phyloP scores from a whole-genome alignment of 2,329 filamentous ascomycete species.

The Rhexocercosporidium sp. region DNA sequence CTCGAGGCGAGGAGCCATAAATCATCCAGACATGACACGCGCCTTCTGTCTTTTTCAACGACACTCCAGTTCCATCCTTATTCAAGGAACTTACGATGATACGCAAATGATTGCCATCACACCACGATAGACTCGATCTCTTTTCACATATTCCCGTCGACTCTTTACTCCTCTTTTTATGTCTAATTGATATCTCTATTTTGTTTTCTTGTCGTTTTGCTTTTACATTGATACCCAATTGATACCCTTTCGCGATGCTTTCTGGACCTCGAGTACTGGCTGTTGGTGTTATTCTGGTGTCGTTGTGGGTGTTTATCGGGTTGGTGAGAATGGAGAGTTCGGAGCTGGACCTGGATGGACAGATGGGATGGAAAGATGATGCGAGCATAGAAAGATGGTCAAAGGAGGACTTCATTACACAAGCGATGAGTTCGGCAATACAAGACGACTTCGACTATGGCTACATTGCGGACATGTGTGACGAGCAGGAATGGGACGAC shows the following conservation, averaged over 20 bases:
- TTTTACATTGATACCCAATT: conserved; percentile 7
- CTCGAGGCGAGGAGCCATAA: background rate
- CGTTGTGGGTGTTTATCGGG: background rate
- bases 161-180: background rate
- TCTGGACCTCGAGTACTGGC: background rate
- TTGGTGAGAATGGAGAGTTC: background rate
- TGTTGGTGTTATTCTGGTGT: background rate
- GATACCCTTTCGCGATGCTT: conserved; percentile 12
- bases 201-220: background rate
- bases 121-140: background rate
- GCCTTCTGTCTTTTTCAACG: background rate
- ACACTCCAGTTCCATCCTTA: background rate
- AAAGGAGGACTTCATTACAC: background rate
- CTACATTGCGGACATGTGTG: conserved; percentile 2
- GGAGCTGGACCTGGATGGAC: background rate
- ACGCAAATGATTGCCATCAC: background rate
- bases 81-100: conserved; percentile 10
- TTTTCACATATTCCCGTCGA: background rate
- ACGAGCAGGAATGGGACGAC: conserved; percentile 1
- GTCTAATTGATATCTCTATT: background rate
- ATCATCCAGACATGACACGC: background rate
- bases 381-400: background rate
- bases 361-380: background rate
- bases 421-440: conserved; percentile 6
- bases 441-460: conserved; percentile 3